A percentile compares a stretch with the other conserved stretches of the same genome.
phyloP scores from a whole-genome alignment of 1,284 basidiomycete genomes.

The Cryptococcus hybrid region DNA sequence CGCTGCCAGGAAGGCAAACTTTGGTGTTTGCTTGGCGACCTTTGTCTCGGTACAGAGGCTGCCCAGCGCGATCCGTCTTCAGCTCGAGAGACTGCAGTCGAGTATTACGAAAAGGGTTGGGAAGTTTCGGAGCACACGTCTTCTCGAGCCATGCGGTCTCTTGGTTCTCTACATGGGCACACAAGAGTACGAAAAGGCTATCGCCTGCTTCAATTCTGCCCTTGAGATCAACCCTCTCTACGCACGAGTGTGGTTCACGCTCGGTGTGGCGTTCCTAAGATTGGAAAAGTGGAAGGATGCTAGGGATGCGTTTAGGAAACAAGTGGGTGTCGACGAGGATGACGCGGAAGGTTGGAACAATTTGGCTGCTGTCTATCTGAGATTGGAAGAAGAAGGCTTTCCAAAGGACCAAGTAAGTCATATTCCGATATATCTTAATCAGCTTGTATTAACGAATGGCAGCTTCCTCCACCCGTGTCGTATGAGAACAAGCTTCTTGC shows the following conservation, averaged over 20 bases:
- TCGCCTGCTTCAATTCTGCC: constrained; percentile 68
- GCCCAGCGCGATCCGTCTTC: constrained; percentile 27
- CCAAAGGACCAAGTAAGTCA: constrained; percentile 29
- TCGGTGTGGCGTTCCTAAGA: constrained; percentile 85
- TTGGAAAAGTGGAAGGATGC: constrained; percentile 80
- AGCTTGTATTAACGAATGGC: not conserved
- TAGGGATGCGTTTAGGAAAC: constrained; percentile 77
- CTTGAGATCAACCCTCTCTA: constrained; percentile 86
- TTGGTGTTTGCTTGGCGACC: constrained; percentile 93
- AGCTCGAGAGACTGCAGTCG: constrained; percentile 54
- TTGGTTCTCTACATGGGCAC: constrained; percentile 81
- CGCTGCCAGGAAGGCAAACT: constrained; percentile 80
- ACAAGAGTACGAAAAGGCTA: constrained; percentile 63
- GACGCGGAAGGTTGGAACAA: constrained; percentile 99
- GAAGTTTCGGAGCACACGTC: constrained; percentile 72
- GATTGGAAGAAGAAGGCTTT: constrained; percentile 58
- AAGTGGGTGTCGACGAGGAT: constrained; percentile 89
- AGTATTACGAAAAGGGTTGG: constrained; percentile 85
- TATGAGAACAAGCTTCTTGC: constrained; percentile 75
- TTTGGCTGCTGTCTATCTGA: constrained; percentile 89
- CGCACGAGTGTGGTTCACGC: constrained; percentile 88
- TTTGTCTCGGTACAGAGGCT: constrained; percentile 60
- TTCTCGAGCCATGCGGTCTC: constrained; percentile 82
- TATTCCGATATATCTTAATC: not conserved
- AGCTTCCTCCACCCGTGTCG: constrained; percentile 30